Percentiles rank a stretch among this genome's conserved stretches.
These are phyloP conservation scores for Juncus effusus DNA, from an alignment of 176 grass and related monocot species.

Conservation along the genomic window DNA sequence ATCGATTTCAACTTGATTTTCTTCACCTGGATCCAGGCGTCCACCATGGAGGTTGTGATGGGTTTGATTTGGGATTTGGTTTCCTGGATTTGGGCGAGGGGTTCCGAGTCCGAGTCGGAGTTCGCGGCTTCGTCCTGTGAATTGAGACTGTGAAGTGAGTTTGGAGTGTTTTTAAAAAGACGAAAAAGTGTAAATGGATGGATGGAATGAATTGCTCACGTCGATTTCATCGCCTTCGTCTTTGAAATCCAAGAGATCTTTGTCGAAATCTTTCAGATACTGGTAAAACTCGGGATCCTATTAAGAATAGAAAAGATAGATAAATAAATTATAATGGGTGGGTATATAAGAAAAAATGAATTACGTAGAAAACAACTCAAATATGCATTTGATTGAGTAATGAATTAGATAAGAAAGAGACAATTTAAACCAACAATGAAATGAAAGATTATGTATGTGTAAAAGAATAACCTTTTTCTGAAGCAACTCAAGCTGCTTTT, in stretches of 20 bases:
- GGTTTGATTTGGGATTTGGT: slow-evolving; percentile 46
- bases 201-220: too few relatives aligned
- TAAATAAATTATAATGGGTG: too few relatives aligned
- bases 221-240: neutral
- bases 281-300: slow-evolving; percentile 92
- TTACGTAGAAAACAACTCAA: too few relatives aligned
- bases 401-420: too few relatives aligned
- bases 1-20: too few relatives aligned
- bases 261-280: slow-evolving; percentile 71
- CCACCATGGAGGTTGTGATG: slow-evolving; percentile 89
- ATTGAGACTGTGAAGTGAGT: too few relatives aligned
- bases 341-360: too few relatives aligned
- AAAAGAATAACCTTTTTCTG: slow-evolving; percentile 50
- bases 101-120: too few relatives aligned
- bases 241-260: slow-evolving; percentile 71
- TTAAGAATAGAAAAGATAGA: neutral
- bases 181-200: too few relatives aligned
- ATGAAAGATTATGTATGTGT: neutral
- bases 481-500: slow-evolving; percentile 59
- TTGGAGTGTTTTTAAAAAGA: too few relatives aligned
- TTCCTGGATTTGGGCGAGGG: slow-evolving; percentile 1
- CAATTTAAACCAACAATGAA: neutral
- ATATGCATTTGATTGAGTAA: too few relatives aligned
- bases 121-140: too few relatives aligned
- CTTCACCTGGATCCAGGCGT: slow-evolving; percentile 48